Percentiles rank a stretch among this genome's conserved stretches.
Conservation (phyloP, 345 rosid genomes). For the Trapa incisa region DNA sequence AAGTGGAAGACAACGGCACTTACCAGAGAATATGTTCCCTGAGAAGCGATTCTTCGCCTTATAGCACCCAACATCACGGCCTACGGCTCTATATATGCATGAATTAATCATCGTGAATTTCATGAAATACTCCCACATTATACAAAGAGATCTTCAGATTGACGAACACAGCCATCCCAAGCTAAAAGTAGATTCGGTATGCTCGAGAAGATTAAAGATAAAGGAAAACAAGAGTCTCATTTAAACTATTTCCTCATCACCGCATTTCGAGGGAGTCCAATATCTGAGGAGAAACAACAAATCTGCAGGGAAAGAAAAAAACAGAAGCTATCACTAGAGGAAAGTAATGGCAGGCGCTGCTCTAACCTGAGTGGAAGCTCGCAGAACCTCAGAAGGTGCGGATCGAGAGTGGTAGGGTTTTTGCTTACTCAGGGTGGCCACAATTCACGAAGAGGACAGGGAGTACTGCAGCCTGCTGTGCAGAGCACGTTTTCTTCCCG, state of each 20-base stretch:
- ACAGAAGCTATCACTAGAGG: background rate
- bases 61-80: conserved; percentile 13
- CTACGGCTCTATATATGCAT: background rate
- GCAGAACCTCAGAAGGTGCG: background rate
- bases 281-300: background rate
- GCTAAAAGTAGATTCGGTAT: too few relatives aligned
- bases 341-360: background rate
- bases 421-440: background rate
- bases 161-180: too few relatives aligned
- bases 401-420: conserved; percentile 1
- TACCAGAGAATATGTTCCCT: conserved; percentile 2
- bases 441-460: background rate
- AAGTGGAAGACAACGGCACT: background rate
- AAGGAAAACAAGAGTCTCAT: background rate
- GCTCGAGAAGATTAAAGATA: too few relatives aligned
- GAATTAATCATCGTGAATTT: background rate
- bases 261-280: background rate
- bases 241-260: background rate
- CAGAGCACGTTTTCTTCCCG: background rate
- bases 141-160: too few relatives aligned
- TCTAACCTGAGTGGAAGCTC: background rate
- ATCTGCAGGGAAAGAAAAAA: background rate
- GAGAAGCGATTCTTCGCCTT: conserved; percentile 14
- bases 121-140: background rate
- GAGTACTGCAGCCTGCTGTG: background rate